Conservation (phyloP, 345 rosid species). For the Populus alba region DNA sequence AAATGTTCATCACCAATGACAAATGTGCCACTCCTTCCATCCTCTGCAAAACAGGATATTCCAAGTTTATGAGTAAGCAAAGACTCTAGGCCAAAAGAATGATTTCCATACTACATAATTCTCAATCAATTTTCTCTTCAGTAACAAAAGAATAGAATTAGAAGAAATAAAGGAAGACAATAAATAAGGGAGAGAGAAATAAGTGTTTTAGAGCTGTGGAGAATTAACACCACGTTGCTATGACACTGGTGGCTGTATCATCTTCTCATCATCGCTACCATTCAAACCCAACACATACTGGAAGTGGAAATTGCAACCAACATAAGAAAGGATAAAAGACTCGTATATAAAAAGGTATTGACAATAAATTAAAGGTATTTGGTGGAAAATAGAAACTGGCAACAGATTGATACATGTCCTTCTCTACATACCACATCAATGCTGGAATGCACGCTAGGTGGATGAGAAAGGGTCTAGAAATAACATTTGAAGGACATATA, state of each 20-base stretch:
- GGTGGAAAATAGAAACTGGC: not conserved
- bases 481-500: not conserved
- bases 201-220: not conserved
- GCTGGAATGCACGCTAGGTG: not conserved
- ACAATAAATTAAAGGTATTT: not conserved
- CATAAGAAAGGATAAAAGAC: not conserved
- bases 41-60: slow-evolving; percentile 47
- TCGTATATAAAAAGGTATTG: not conserved
- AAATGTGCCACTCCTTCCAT: slow-evolving; percentile 85
- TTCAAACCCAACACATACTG: not conserved
- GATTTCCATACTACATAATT: not conserved
- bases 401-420: not conserved
- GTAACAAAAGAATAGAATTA: not conserved
- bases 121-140: not conserved
- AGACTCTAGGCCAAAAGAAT: not conserved
- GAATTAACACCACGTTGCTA: not conserved
- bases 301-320: not conserved
- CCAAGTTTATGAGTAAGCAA: not conserved
- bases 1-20: slow-evolving; percentile 65
- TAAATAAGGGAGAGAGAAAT: not conserved
- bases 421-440: not conserved
- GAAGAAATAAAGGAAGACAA: not conserved
- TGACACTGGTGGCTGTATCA: not conserved
- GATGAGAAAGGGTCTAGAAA: not conserved
- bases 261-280: not conserved